Base-by-base conservation (phyloP, 2,329 filamentous ascomycete genomes). In the Pyricularia pennisetigena region DNA sequence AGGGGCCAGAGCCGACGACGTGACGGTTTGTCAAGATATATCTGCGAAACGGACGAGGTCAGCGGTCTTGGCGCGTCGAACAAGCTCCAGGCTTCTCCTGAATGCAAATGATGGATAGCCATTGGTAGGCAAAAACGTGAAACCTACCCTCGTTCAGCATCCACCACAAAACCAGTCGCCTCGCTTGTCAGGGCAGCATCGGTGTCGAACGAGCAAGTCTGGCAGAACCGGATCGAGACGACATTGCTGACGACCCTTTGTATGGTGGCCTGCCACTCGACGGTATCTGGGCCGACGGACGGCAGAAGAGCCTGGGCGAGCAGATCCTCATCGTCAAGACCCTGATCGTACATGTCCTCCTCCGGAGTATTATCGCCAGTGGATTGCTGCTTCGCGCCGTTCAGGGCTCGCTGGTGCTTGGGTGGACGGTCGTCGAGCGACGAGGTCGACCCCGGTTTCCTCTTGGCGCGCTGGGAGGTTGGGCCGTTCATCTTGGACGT, bases 201-300 rank as follows among this genome's bases (percentile, higher is more conserved):
- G n/a, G 95, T 98, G 78, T 99, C 95, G 78, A 99, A 99, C 28
- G 94, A 94, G 78, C 92, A 97, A 0, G 95, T 97, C 83, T 97
- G 93, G 78, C 94, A 98, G 82, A 99, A 99, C 72, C 97, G 91
- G 74, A 99, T 98, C n/a, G 94, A 97, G 66, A 99, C 95, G 23
- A 98, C 95, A 73, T 94, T 97, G 76, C 90, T 89, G 68, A 99
- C 94, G 3, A 99, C 95, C 70, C 88, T 90, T 79, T 97, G 94
- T 70, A 98, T 97, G 0, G 94, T 97, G 66, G 89, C 91, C 79
- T 98, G 94, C 95, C 95, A 99, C 80, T 78, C 76, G 64, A 74
- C 75, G 63, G 75, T 74, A 68, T 78, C 76, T 24, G 75, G 72
- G 20, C 70, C 73, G 12, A 68, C 68, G 1, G 73, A 68, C 2